Conservation (phyloP, 2,329 filamentous ascomycete genomes). For the Zymoseptoria ardabiliae region DNA sequence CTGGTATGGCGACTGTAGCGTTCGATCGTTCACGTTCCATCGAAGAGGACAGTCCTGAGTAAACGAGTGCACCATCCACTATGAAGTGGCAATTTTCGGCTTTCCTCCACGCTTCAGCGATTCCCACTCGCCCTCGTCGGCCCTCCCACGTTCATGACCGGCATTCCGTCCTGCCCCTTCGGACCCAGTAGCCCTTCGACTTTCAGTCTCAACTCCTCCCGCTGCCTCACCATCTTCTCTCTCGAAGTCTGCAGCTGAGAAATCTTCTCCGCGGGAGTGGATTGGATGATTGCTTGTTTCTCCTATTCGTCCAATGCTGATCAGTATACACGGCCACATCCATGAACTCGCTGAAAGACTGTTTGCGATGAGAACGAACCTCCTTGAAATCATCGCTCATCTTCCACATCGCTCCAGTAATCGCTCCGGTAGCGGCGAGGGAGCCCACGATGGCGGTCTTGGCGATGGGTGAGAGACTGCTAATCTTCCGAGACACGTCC, state of each 20-base stretch:
- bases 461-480: conserved; percentile 22
- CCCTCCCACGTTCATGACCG: too few species aligned
- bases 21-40: too few species aligned
- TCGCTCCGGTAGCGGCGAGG: conserved; percentile 50
- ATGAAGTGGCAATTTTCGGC: too few species aligned
- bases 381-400: conserved; percentile 41
- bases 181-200: conserved; percentile 30
- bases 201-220: conserved; percentile 49
- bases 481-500: background rate
- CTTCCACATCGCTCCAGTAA: conserved; percentile 55
- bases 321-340: too few species aligned
- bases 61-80: too few species aligned
- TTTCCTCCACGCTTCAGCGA: background rate
- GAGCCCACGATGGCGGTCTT: conserved; percentile 49
- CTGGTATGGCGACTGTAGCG: too few species aligned
- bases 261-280: conserved; percentile 48
- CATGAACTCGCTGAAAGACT: too few species aligned
- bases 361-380: background rate
- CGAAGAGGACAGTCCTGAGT: too few species aligned
- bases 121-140: background rate
- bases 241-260: conserved; percentile 46
- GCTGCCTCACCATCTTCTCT: conserved; percentile 45
- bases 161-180: background rate
- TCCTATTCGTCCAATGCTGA: conserved; percentile 23
- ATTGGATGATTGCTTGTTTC: conserved; percentile 37